Evolutionary conservation across 805 yeast genomes (phyloP).

Genomic region (Candida mattraensis): DNA sequence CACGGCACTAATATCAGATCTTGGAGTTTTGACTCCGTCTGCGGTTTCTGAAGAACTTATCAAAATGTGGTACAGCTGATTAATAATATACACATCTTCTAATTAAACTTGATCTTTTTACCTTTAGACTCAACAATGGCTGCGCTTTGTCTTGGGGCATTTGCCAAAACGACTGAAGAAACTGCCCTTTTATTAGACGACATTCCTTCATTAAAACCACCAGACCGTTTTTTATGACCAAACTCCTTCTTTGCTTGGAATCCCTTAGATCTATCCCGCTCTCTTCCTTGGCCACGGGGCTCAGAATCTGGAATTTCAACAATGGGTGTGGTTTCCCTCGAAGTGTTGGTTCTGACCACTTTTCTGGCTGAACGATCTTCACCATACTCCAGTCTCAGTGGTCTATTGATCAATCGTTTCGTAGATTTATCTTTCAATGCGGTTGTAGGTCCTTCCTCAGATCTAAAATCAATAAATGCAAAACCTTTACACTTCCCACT

Average conservation of each 20-base stretch:
- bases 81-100: conserved; percentile 10
- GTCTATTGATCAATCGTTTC: conserved; percentile 67
- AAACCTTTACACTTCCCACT: conserved; percentile 96
- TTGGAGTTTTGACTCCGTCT: conserved; percentile 95
- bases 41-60: conserved; percentile 98
- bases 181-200: conserved; percentile 42
- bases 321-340: too few species aligned
- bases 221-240: background rate
- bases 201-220: too few species aligned
- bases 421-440: conserved; percentile 76
- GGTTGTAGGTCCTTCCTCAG: conserved; percentile 75
- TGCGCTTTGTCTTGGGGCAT: conserved; percentile 85
- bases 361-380: conserved; percentile 74
- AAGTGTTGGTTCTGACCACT: conserved; percentile 23
- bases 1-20: conserved; percentile 92
- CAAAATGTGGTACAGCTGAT: conserved; percentile 93
- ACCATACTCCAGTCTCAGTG: conserved; percentile 85
- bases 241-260: conserved; percentile 29
- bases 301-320: too few species aligned
- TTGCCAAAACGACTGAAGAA: conserved; percentile 84
- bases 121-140: conserved; percentile 91
- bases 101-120: conserved; percentile 74
- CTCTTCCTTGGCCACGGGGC: conserved; percentile 21
- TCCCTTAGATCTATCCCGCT: conserved; percentile 24
- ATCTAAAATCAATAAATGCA: conserved; percentile 84